Evolutionary conservation across 352 stramenopile species (phyloP).

Genomic region (Achlya hypogyna): DNA sequence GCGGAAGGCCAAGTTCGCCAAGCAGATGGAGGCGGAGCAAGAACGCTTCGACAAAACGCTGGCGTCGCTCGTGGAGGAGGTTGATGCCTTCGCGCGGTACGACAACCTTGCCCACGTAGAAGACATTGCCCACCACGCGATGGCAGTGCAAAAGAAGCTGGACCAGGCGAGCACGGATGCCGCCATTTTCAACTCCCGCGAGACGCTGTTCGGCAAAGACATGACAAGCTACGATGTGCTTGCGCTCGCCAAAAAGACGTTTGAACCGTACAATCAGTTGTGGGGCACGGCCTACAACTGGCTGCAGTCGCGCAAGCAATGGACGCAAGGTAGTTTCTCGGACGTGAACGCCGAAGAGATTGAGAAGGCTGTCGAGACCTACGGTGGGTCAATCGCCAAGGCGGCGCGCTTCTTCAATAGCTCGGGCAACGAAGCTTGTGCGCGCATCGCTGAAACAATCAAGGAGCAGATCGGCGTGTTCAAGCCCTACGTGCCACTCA

Average conservation of each 20-base stretch:
- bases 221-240: conserved; percentile 86
- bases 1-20: conserved; percentile 80
- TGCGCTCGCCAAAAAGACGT: conserved; percentile 82
- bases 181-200: conserved; percentile 88
- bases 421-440: conserved; percentile 72
- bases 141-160: conserved; percentile 81
- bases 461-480: conserved; percentile 91
- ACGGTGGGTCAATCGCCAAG: conserved; percentile 84
- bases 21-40: conserved; percentile 92
- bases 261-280: conserved; percentile 91
- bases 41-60: conserved; percentile 87
- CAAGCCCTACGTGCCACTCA: conserved; percentile 88
- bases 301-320: conserved; percentile 86
- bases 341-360: conserved; percentile 89
- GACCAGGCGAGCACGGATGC: conserved; percentile 86
- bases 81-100: conserved; percentile 82
- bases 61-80: conserved; percentile 69
- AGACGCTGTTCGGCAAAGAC: conserved; percentile 84
- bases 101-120: conserved; percentile 84
- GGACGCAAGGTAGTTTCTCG: conserved; percentile 86
- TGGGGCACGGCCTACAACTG: conserved; percentile 88
- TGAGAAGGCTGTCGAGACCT: conserved; percentile 82
- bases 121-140: conserved; percentile 77
- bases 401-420: conserved; percentile 90
- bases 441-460: conserved; percentile 84